Conservation (phyloP, 2,329 filamentous ascomycete species). For the Monosporascus sp. region DNA sequence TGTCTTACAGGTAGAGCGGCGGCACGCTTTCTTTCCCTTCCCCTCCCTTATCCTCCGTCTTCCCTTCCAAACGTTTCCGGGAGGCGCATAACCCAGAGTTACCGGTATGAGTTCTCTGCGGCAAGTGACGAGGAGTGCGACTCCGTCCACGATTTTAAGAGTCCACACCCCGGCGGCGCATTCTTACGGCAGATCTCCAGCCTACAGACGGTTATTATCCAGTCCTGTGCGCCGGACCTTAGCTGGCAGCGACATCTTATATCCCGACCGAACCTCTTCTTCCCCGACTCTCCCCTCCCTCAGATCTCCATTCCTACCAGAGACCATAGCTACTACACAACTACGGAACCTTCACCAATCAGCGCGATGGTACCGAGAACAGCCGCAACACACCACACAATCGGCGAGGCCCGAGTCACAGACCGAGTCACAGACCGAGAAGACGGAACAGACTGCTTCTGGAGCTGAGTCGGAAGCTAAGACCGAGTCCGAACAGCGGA, state of each 20-base stretch:
- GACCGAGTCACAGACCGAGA: constrained; percentile 21
- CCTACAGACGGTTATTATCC: constrained; percentile 42
- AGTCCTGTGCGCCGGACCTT: constrained; percentile 22
- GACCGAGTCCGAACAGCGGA: constrained; percentile 39
- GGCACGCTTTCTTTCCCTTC: not conserved
- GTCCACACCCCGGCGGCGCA: constrained; percentile 33
- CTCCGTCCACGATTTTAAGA: constrained; percentile 37
- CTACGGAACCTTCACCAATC: constrained; percentile 36
- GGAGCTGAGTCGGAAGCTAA: constrained; percentile 30
- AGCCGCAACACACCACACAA: constrained; percentile 23
- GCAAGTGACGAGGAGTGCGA: constrained; percentile 36
- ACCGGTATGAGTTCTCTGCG: constrained; percentile 40
- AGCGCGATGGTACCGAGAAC: constrained; percentile 25
- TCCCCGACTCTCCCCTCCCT: constrained; percentile 31
- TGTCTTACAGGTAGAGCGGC: too few relatives aligned
- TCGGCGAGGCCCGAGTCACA: constrained; percentile 28
- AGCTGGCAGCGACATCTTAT: constrained; percentile 22
- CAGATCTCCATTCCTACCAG: constrained; percentile 41
- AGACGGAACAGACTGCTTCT: constrained; percentile 31
- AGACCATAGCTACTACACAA: constrained; percentile 33
- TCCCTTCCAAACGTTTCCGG: constrained; percentile 21
- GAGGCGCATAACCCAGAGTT: constrained; percentile 20
- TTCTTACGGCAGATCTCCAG: constrained; percentile 40
- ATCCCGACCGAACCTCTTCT: constrained; percentile 20
- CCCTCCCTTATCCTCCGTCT: constrained; percentile 14